A percentile compares a stretch with the other conserved stretches of the same genome.
Evolutionary conservation across 1,284 basidiomycete species (phyloP).

Genomic region (Moniliophthora roreri): DNA sequence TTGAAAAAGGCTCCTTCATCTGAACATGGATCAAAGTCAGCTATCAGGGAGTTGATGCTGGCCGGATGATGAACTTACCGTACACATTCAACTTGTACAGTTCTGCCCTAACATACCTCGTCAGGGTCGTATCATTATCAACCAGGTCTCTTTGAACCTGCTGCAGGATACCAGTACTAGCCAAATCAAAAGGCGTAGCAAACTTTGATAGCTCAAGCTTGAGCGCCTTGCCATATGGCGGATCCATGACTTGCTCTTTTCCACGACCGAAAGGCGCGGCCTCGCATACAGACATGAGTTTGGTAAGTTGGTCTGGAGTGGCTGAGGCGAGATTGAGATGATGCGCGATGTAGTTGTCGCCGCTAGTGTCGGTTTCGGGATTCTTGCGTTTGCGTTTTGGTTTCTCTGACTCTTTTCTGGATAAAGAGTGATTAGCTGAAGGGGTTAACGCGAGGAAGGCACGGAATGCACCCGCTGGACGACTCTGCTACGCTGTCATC

Average conservation of each 20-base stretch:
- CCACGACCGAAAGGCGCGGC: constrained; percentile 29
- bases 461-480: no score
- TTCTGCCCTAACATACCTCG: constrained; percentile 13
- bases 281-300: no score
- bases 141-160: neutral
- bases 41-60: no score
- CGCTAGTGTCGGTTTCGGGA: no score
- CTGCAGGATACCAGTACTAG: constrained; percentile 1
- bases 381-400: no score
- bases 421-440: no score
- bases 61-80: constrained; percentile 17
- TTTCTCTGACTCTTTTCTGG: no score
- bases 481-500: no score
- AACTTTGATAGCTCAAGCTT: constrained; percentile 30
- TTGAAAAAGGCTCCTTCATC: constrained; percentile 42
- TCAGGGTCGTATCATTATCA: neutral
- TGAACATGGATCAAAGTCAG: constrained; percentile 19
- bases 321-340: no score
- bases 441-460: no score
- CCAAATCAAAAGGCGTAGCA: constrained; percentile 26
- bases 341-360: no score
- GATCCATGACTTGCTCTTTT: constrained; percentile 28
- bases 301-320: no score
- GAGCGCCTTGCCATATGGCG: constrained; percentile 32
- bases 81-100: constrained; percentile 31